Percentiles rank a stretch among this genome's conserved stretches.
phyloP scores from a whole-genome alignment of 2,329 filamentous ascomycete species.

The Penicillium palitans region DNA sequence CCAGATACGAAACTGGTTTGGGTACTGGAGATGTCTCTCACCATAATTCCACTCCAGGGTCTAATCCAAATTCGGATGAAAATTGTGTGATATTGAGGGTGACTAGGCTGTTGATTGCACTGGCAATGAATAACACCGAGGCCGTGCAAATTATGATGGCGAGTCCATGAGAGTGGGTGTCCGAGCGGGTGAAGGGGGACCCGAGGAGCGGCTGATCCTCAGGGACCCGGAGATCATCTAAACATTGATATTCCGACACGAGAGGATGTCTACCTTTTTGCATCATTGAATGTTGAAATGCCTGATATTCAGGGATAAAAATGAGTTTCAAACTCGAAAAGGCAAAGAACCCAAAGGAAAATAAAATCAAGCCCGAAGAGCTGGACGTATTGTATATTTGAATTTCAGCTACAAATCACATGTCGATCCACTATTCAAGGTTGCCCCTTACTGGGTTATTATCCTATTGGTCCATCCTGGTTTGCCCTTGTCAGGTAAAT shows the following conservation, averaged over 20 bases:
- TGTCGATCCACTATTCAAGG: too few species aligned
- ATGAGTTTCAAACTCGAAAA: not conserved
- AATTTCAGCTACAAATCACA: too few species aligned
- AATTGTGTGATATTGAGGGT: not conserved
- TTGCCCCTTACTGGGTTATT: too few species aligned
- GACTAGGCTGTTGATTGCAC: slow-evolving; percentile 1
- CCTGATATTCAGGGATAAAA: not conserved
- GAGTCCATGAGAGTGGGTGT: not conserved
- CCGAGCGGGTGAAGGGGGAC: not conserved
- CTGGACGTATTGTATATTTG: not conserved
- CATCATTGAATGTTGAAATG: not conserved
- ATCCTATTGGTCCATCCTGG: too few species aligned
- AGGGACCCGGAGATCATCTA: not conserved
- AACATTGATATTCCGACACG: not conserved
- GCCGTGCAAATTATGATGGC: slow-evolving; percentile 2
- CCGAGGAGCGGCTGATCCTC: slow-evolving; percentile 10
- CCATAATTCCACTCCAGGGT: slow-evolving; percentile 7
- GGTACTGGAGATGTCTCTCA: not conserved
- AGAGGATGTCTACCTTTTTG: not conserved
- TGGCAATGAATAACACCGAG: not conserved
- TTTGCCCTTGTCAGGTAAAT: too few species aligned
- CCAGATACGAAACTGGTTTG: not conserved
- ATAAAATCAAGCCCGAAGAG: not conserved
- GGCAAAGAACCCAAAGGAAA: not conserved
- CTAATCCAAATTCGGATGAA: not conserved